Conservation (phyloP, 139 green algal genomes). For the Micromonas pusilla region DNA sequence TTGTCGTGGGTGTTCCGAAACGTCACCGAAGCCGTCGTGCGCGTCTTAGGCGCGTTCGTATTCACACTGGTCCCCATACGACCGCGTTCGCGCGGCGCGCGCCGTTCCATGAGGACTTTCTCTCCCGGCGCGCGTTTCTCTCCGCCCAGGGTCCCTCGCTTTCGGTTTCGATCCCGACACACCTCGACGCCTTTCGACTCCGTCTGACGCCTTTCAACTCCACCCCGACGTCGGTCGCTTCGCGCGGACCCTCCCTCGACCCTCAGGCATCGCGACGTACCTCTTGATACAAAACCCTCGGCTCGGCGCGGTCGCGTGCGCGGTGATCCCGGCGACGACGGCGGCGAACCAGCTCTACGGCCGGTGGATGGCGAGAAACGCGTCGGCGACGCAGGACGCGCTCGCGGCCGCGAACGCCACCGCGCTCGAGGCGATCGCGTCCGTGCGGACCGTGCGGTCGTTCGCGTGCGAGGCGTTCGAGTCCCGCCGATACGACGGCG, state of each 20-base stretch:
- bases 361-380: neutral
- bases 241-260: no score
- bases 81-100: no score
- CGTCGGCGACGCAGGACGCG: constrained; percentile 4
- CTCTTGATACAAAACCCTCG: constrained; percentile 3
- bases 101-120: no score
- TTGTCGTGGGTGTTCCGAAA: constrained; percentile 28
- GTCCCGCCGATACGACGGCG: constrained; percentile 67
- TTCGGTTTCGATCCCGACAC: no score
- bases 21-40: constrained; percentile 19
- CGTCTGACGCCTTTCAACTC: no score
- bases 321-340: constrained; percentile 3
- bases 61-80: no score
- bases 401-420: constrained; percentile 2
- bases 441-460: constrained; percentile 68
- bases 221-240: no score
- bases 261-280: constrained; percentile 3
- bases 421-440: constrained; percentile 62
- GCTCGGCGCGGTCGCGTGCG: constrained; percentile 17
- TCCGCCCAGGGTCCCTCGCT: no score
- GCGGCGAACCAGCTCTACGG: constrained; percentile 11
- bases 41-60: no score
- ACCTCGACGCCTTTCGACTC: no score
- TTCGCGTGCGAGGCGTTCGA: constrained; percentile 86
- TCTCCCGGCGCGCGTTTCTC: no score